Evolutionary conservation across 108 stramenopile species (phyloP).

Genomic region (Cyclotella kingstonii): DNA sequence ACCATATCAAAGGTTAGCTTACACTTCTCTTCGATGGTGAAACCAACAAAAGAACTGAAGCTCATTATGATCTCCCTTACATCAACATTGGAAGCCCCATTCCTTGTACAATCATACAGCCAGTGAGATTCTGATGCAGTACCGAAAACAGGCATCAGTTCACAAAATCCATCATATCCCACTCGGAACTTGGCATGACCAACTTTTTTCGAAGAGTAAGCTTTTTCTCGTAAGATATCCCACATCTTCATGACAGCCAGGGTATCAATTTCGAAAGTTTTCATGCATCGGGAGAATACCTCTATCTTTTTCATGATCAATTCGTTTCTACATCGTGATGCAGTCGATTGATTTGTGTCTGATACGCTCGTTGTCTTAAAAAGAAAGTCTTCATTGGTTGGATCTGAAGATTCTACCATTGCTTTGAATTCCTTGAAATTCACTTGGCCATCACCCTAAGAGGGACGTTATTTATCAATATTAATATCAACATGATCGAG

Average conservation of each 20-base stretch:
- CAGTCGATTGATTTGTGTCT: slow-evolving; percentile 13
- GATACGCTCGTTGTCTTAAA: slow-evolving; percentile 10
- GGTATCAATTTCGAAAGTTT: slow-evolving; percentile 16
- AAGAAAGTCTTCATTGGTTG: slow-evolving; percentile 57
- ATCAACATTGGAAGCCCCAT: slow-evolving; percentile 36
- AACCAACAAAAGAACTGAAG: slow-evolving; percentile 58
- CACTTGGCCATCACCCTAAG: slow-evolving; percentile 79
- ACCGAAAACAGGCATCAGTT: slow-evolving; percentile 48
- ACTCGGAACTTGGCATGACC: slow-evolving; percentile 10
- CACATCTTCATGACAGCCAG: slow-evolving; percentile 23
- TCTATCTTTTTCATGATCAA: slow-evolving; percentile 5
- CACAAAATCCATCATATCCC: slow-evolving; percentile 40
- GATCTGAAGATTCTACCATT: slow-evolving; percentile 70
- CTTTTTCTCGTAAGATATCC: slow-evolving; percentile 7
- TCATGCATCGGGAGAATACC: slow-evolving; percentile 4
- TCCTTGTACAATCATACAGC: slow-evolving; percentile 55
- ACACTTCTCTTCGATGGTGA: slow-evolving; percentile 52
- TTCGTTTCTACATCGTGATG: slow-evolving; percentile 8
- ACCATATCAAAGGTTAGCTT: slow-evolving; percentile 62
- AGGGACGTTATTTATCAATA: no score
- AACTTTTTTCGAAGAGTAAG: slow-evolving; percentile 7
- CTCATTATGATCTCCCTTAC: slow-evolving; percentile 66
- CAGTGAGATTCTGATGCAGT: slow-evolving; percentile 59
- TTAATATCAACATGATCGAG: no score
- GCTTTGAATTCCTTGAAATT: slow-evolving; percentile 67